Conservation (phyloP, 768 basidiomycete species). For the Suillus cothurnatus region DNA sequence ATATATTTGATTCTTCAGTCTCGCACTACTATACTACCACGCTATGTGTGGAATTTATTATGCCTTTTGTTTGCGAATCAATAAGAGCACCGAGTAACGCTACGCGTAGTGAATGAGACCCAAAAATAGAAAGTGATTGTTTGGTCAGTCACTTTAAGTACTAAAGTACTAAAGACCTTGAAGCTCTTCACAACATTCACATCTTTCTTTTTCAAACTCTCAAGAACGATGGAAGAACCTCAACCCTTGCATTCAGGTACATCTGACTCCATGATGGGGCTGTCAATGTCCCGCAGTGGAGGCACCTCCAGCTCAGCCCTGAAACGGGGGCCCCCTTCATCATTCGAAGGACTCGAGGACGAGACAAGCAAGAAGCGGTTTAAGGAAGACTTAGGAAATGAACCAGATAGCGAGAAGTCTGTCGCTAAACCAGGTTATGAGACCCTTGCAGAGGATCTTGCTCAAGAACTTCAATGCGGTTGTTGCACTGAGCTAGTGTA, state of each 20-base stretch:
- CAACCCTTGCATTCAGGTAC: constrained; percentile 6
- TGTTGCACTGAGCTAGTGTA: constrained; percentile 85
- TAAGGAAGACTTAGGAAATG: constrained; percentile 45
- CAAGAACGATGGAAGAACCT: constrained; percentile 19
- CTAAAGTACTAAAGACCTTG: constrained; percentile 6
- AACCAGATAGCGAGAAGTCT: constrained; percentile 13
- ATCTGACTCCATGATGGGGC: constrained; percentile 14
- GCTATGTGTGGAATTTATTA: constrained; percentile 4
- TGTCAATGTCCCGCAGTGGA: constrained; percentile 15
- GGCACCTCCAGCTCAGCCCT: constrained; percentile 29
- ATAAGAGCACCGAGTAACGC: neutral
- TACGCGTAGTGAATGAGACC: neutral
- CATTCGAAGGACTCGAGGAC: constrained; percentile 51
- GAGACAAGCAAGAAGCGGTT: constrained; percentile 60
- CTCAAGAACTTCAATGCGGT: constrained; percentile 80
- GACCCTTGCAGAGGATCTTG: constrained; percentile 59
- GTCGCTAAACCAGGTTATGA: constrained; percentile 24
- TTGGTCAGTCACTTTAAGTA: constrained; percentile 5
- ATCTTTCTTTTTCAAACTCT: constrained; percentile 12
- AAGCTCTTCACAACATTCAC: constrained; percentile 14
- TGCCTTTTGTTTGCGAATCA: neutral
- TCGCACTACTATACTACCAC: neutral
- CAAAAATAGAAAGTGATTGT: constrained; percentile 6
- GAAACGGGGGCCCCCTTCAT: constrained; percentile 66
- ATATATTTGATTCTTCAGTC: neutral